Conservation (phyloP, 345 rosid genomes). For the Lepidium sativum region DNA sequence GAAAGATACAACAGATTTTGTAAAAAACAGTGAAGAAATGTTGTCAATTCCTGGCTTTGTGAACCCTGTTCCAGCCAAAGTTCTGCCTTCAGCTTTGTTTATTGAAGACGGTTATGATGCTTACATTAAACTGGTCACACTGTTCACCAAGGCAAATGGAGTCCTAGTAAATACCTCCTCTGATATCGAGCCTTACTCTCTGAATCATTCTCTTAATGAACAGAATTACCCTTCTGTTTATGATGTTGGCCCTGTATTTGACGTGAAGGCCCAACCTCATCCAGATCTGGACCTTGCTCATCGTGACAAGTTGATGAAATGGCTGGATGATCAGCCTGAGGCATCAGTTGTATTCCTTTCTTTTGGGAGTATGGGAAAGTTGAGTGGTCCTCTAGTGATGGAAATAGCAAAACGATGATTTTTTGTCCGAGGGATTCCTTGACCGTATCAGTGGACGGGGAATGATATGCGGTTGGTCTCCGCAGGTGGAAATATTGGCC, state of each 20-base stretch:
- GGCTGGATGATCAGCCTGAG: conserved; percentile 50
- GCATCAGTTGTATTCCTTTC: conserved; percentile 48
- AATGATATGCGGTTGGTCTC: conserved; percentile 31
- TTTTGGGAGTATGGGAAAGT: conserved; percentile 43
- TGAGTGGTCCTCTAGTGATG: conserved; percentile 29
- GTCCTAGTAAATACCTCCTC: conserved; percentile 36
- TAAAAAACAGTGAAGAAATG: conserved; percentile 10
- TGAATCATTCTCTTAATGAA: conserved; percentile 20
- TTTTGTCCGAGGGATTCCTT: conserved; percentile 31
- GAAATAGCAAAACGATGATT: conserved; percentile 31
- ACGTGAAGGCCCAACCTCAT: conserved; percentile 21
- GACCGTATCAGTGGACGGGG: conserved; percentile 26
- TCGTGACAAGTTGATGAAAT: conserved; percentile 24
- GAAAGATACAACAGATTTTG: conserved; percentile 16
- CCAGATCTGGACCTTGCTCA: conserved; percentile 26
- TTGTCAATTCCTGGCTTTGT: conserved; percentile 32
- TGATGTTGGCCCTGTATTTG: conserved; percentile 38
- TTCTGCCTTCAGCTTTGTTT: conserved; percentile 33
- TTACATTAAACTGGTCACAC: conserved; percentile 22
- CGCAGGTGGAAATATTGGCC: conserved; percentile 27
- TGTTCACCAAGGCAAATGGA: conserved; percentile 36
- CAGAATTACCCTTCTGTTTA: conserved; percentile 29
- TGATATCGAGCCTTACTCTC: conserved; percentile 37
- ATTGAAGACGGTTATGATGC: conserved; percentile 32
- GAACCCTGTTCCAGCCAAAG: conserved; percentile 33